Evolutionary conservation across 164 flowering plant species (phyloP).

Genomic region (Stephania japonica): DNA sequence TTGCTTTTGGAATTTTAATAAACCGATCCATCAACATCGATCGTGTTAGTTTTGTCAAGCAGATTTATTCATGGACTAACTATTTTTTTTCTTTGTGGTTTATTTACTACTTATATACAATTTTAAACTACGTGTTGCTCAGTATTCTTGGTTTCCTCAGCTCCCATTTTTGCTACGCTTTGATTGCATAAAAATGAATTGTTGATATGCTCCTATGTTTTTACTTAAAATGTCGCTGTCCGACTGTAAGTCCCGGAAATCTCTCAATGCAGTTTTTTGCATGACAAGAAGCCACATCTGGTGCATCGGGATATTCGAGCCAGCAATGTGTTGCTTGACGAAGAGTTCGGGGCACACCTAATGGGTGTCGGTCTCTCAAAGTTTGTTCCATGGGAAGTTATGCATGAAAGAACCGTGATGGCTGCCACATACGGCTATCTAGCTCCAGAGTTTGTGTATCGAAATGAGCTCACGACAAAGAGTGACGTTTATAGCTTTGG

Average conservation of each 20-base stretch:
- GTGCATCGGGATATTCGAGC: conserved; percentile 93
- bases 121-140: no score
- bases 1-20: not conserved
- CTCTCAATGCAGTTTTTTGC: conserved; percentile 56
- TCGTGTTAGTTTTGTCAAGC: not conserved
- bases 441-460: conserved; percentile 91
- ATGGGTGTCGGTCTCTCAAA: conserved; percentile 97
- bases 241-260: conserved; percentile 1
- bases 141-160: not conserved
- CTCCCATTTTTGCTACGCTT: not conserved
- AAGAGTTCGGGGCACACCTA: conserved; percentile 83
- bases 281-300: conserved; percentile 96
- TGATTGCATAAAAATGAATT: not conserved
- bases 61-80: not conserved
- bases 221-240: not conserved
- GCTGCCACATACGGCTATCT: conserved; percentile 89
- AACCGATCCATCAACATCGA: not conserved
- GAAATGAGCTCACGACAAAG: conserved; percentile 94
- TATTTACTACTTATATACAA: no score
- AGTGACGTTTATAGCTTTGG: conserved; percentile 97
- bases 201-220: not conserved
- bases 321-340: conserved; percentile 83
- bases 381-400: conserved; percentile 91
- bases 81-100: not conserved
- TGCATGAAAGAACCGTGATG: conserved; percentile 87